Conservation (phyloP, 116 monocot species). For the Posidonia oceanica region DNA sequence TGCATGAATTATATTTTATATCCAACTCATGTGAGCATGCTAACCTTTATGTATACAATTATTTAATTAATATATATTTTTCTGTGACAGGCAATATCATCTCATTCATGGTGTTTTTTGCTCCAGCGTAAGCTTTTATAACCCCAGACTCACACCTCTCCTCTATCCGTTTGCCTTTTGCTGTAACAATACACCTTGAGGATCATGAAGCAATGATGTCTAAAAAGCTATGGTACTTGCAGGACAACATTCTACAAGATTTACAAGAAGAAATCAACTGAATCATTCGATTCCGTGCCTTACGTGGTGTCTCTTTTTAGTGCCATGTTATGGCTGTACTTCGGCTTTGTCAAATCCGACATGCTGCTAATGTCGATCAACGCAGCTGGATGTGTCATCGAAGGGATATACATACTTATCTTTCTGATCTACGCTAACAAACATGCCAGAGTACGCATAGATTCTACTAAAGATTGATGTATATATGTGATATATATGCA, state of each 20-base stretch:
- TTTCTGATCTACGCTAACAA: conserved; percentile 25
- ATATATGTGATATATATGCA: neutral
- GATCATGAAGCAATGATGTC: neutral
- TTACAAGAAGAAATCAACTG: conserved; percentile 19
- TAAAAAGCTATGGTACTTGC: neutral
- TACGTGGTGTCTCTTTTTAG: conserved; percentile 27
- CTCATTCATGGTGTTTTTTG: conserved; percentile 17
- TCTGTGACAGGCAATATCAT: conserved; percentile 11
- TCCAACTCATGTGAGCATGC: too few species aligned
- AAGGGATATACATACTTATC: conserved; percentile 23
- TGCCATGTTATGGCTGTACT: conserved; percentile 28
- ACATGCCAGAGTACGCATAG: conserved; percentile 16
- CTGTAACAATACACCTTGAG: too few species aligned
- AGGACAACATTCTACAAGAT: conserved; percentile 27
- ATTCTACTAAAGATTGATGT: too few species aligned
- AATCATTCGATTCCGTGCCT: conserved; percentile 20
- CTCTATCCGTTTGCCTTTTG: too few species aligned
- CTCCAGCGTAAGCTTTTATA: conserved; percentile 12
- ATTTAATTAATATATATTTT: neutral
- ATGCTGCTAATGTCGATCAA: conserved; percentile 34
- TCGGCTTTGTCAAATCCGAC: conserved; percentile 19
- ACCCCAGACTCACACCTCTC: neutral
- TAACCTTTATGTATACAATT: too few species aligned
- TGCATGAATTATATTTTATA: too few species aligned
- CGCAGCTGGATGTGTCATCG: conserved; percentile 21